phyloP scores from a whole-genome alignment of 2,329 filamentous ascomycete species.

The Purpureocillium takamizusanense region DNA sequence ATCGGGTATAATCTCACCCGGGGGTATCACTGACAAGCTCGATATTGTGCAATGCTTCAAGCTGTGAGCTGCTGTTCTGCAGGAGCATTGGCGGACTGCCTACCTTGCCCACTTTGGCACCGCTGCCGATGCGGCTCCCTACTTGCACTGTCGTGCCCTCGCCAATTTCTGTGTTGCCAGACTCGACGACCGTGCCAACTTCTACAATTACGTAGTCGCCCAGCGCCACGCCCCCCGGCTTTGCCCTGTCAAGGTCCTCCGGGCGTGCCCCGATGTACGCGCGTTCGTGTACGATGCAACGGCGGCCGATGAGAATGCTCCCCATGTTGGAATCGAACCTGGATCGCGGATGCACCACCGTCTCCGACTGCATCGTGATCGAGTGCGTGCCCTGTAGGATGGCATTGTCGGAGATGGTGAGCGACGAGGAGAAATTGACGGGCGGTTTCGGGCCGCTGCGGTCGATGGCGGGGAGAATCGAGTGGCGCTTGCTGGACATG shows the following conservation, averaged over 20 bases:
- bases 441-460: constrained; percentile 50
- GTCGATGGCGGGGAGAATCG: constrained; percentile 43
- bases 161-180: constrained; percentile 52
- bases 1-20: constrained; percentile 52
- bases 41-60: constrained; percentile 61
- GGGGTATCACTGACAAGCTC: constrained; percentile 48
- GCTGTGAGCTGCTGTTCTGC: neutral
- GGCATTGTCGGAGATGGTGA: constrained; percentile 55
- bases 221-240: constrained; percentile 41
- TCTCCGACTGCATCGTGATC: constrained; percentile 69
- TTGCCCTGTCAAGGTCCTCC: constrained; percentile 12
- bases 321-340: constrained; percentile 71
- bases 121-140: constrained; percentile 48
- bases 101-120: constrained; percentile 55
- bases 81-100: constrained; percentile 9
- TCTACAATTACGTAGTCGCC: constrained; percentile 56
- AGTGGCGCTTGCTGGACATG: constrained; percentile 44
- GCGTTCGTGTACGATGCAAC: constrained; percentile 73
- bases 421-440: constrained; percentile 49
- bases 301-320: constrained; percentile 70
- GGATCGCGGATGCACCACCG: constrained; percentile 78
- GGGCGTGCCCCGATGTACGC: constrained; percentile 41
- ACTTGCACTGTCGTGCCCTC: constrained; percentile 53
- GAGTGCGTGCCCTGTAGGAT: constrained; percentile 62
- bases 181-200: constrained; percentile 50